Base-by-base conservation (phyloP, 2,329 filamentous ascomycete genomes). In the Colletotrichum sp. region DNA sequence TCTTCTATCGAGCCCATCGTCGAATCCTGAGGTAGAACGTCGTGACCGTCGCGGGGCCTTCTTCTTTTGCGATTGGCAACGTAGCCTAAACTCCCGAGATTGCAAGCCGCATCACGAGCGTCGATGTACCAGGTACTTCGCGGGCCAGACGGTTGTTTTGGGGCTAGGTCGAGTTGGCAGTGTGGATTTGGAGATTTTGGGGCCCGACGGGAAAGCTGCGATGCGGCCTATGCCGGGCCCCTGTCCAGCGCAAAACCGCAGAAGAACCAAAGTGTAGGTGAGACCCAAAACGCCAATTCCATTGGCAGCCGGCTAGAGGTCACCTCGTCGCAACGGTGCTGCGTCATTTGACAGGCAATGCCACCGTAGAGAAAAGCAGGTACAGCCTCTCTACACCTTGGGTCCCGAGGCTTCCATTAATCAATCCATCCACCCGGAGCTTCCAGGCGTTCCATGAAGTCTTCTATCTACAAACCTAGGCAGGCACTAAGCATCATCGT, bases 61-160 rank as follows among this genome's bases (percentile, higher is more conserved):
- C 43, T 52, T 52, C 43, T 52, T 34, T 52, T 64, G 56, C 70
- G 61, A 76, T 60, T 73, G 73, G 64, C 70, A 76, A 72, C 73
- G 73, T 73, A 76, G 73, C 69, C 68, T 75, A 65, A 72, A 72
- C 69, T 64, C 60, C 73, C 73, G 73, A 75, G 70, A 76, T 76
- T 76, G 56, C 70, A 73, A 76, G 58, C 28, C 61, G 73, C 70
- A 73, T 76, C 64, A 55, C 58, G 65, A 73, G 43, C 32, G 21
- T 67, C 43, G 16, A 73, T 26, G 73, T 76, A 76, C 55, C 61
- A 1, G 73, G 70, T 73, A 76, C 73, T 56, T 76, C 55, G 58
- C 73, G 73, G 73, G 16, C 58, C 26, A 52, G 38, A 69, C 10
- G 58, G 13, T 60, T 73, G 73, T 73, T 73, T 76, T 76, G 73